Evolutionary conservation across 305 asterid genomes (phyloP), one percentile per base, ranked within the genome.

Genomic region (Fraxinus dipetala): DNA sequence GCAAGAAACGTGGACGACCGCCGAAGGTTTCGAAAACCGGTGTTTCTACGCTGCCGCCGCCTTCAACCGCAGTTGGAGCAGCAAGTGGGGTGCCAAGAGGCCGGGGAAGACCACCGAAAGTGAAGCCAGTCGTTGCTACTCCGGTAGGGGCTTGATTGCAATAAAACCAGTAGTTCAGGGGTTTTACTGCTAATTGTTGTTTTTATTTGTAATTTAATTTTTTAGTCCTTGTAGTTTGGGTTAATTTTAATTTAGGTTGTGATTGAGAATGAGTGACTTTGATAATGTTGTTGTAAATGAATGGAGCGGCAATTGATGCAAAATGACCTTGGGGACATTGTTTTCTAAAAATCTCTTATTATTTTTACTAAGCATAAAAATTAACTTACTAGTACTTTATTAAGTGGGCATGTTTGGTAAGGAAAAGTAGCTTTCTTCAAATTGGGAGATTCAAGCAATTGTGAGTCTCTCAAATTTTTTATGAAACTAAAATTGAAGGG

Each of bases 61-160:
- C 76, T 0, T 59, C 67, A 5, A 22, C 80, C 0, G 16, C 73
- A 31, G 16, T 87, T 38, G 79, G 69, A 1, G 70, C 82, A 0
- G n/a, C 61, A 2, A 85, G 48, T 3, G 91, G 83, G 20, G 40
- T 78, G 4, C 93, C 90, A 0, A 91, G 97, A 20, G 95, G 97
- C 0, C 92, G 98, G 65, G 98, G 98, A 34, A 86, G 98, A 85
- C 98, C 95, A 30, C 97, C 97, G 0, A 95, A 95, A 84, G 93
- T 88, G 88, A 93, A 90, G 79, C 82, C 95, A 6, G 84, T 87
- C 0, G 88, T 72, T 45, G 83, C 96, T 22, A 89, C 95, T 2
- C 76, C 91, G 0, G 97, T 90, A 5, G 97, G 97, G 85, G 97
- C 94, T 80, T 93, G 88, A 90, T 76, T 80, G 87, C 24, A 69